Evolutionary conservation across 371 early-diverging fungal genomes (phyloP), one percentile per base, ranked within the genome.

Genomic region (Mucor racemosus): DNA sequence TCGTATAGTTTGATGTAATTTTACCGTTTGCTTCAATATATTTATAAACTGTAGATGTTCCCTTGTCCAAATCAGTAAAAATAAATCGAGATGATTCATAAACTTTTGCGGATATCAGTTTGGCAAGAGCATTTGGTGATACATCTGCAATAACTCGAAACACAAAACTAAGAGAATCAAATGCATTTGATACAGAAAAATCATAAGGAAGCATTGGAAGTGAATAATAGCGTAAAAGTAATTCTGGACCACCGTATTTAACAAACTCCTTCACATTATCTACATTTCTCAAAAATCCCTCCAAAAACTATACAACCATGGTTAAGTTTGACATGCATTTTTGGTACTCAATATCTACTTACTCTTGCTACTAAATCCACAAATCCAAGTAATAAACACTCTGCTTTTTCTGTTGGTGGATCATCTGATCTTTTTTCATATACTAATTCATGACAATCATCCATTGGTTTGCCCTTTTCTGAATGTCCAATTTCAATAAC

Each of bases 271-370:
- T 81, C 19, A 86, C 81, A 69, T 92, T 94, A 9, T 80, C 63
- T 19, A 79, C 73, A 71, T 90, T 93, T 58, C 92, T 90, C 71
- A 96, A 92, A 41, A 94, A 79, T 5, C 95, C 95, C 58, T 95
- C 95, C 42, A 95, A 78, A 64, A 96, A 95, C 90, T 81, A 62
- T 10, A 66, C 38, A 38, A 11, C 1, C 38, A 38, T 7, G 4
- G 69, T 69, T 65, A 15, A 10, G n/a, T 55, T 38, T 3, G 21
- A 36, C 26, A 26, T 26, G 26, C 3, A 26, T 3, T 26, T 26
- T 26, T 1, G 38, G 7, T 38, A 38, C 53, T 42, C 8, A 13
- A 13, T 3, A 50, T 17, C 31, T 50, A 64, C 69, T 60, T 70
- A 74, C 74, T 31, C 67, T 68, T n/a, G 73, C 53, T 7, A 61